These are phyloP conservation scores for Mycena chlorophos DNA, from an alignment of 768 basidiomycete genomes.

Conservation along the genomic window DNA sequence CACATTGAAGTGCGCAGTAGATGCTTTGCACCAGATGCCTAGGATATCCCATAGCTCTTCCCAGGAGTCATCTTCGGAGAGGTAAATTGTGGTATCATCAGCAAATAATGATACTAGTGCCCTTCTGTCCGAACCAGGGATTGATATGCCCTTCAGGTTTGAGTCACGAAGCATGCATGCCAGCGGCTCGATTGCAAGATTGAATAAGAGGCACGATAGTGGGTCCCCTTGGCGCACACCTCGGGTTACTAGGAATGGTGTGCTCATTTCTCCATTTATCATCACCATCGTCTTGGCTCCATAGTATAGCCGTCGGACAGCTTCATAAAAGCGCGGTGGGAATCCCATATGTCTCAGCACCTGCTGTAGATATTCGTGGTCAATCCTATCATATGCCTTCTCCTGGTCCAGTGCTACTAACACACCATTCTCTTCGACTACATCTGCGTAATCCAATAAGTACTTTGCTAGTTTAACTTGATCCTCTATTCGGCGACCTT, in stretches of 20 bases:
- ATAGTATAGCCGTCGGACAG: conserved; percentile 20
- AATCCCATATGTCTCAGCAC: background rate
- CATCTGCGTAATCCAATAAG: conserved; percentile 1
- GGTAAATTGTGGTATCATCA: conserved; percentile 40
- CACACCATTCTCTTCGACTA: conserved; percentile 7
- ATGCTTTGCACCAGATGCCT: conserved; percentile 38
- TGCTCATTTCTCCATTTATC: conserved; percentile 18
- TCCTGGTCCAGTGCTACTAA: conserved; percentile 14
- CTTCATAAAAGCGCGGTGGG: conserved; percentile 8
- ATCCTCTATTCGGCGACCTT: conserved; percentile 21
- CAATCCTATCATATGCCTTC: conserved; percentile 12
- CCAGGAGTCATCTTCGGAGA: conserved; percentile 31
- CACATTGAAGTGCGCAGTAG: conserved; percentile 41
- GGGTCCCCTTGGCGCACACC: conserved; percentile 35
- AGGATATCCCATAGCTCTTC: conserved; percentile 29
- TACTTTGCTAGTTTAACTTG: conserved; percentile 20
- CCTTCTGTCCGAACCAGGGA: conserved; percentile 15
- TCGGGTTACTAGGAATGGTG: conserved; percentile 10
- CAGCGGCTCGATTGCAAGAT: conserved; percentile 43
- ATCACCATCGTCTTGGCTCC: background rate
- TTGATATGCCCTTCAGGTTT: conserved; percentile 26
- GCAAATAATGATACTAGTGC: conserved; percentile 38
- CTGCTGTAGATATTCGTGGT: conserved; percentile 13
- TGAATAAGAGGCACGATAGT: conserved; percentile 39
- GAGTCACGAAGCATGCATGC: conserved; percentile 31